These are phyloP conservation scores for Sugiyamaella marilandica DNA, from an alignment of 805 yeast species.

Conservation along the genomic window DNA sequence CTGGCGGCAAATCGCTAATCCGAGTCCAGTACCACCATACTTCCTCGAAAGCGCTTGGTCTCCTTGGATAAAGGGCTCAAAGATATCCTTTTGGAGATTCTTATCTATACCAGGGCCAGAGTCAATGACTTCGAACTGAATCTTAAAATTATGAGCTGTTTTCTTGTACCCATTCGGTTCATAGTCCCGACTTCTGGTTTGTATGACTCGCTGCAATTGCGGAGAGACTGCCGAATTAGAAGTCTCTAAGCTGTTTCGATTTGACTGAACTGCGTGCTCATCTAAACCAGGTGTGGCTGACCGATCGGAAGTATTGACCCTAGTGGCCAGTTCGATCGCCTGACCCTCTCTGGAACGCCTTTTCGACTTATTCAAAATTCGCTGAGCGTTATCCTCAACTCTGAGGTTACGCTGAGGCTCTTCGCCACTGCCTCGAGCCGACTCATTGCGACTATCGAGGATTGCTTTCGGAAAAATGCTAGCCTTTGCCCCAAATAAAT, in stretches of 20 bases:
- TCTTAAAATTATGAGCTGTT: not conserved
- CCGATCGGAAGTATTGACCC: not conserved
- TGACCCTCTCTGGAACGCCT: not conserved
- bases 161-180: not conserved
- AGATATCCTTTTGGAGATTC: constrained; percentile 72
- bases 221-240: not conserved
- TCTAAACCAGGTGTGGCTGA: not conserved
- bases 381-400: not conserved
- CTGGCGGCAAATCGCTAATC: constrained; percentile 82
- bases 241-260: not conserved
- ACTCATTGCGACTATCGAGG: not conserved
- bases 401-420: not conserved
- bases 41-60: constrained; percentile 89
- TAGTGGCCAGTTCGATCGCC: not conserved
- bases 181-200: not conserved
- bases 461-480: not conserved
- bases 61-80: constrained; percentile 95
- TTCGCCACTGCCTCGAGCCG: not conserved
- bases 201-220: not conserved
- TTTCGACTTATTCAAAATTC: not conserved
- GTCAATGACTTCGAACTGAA: constrained; percentile 74
- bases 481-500: not conserved
- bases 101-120: constrained; percentile 92
- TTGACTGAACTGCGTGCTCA: not conserved
- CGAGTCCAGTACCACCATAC: constrained; percentile 94